Conservation (phyloP, 805 yeast species). For the Kuraishia piskuri region DNA sequence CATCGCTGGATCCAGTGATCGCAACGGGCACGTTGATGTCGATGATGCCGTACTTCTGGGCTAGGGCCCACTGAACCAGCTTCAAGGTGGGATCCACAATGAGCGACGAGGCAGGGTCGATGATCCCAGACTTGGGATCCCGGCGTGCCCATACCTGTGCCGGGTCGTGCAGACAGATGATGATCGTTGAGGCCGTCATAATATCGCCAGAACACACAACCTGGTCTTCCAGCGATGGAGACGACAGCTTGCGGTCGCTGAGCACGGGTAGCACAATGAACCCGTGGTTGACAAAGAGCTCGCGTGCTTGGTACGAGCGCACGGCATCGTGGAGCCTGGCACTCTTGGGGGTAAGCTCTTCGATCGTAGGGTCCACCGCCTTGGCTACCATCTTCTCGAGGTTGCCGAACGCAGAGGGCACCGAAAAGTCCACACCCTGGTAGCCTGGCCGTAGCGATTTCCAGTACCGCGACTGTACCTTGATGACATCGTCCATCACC, state of each 20-base stretch:
- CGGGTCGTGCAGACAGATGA: conserved; percentile 80
- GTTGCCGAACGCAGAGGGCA: conserved; percentile 21
- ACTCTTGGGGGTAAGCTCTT: conserved; percentile 30
- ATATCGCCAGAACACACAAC: conserved; percentile 67
- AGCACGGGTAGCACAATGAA: conserved; percentile 66
- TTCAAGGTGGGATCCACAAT: conserved; percentile 67
- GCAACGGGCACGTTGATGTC: conserved; percentile 75
- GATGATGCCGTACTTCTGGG: conserved; percentile 62
- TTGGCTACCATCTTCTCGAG: conserved; percentile 28
- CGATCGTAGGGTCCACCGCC: conserved; percentile 28
- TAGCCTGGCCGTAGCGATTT: conserved; percentile 68
- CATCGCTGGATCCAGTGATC: conserved; percentile 34
- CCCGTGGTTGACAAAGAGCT: conserved; percentile 41
- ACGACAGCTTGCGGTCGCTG: conserved; percentile 28
- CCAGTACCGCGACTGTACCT: conserved; percentile 83
- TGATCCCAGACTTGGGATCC: conserved; percentile 70
- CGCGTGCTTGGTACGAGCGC: conserved; percentile 58
- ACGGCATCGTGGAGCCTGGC: conserved; percentile 63
- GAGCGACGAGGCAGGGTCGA: conserved; percentile 65
- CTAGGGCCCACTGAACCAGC: conserved; percentile 58
- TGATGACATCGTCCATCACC: conserved; percentile 73
- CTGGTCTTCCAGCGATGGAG: conserved; percentile 50
- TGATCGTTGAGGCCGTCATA: conserved; percentile 51
- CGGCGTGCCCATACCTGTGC: conserved; percentile 87
- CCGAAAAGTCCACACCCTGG: conserved; percentile 23